Percentiles rank a stretch among this genome's conserved stretches.
Conservation (phyloP, 176 grass and related monocot genomes). For the Avena sativa region DNA sequence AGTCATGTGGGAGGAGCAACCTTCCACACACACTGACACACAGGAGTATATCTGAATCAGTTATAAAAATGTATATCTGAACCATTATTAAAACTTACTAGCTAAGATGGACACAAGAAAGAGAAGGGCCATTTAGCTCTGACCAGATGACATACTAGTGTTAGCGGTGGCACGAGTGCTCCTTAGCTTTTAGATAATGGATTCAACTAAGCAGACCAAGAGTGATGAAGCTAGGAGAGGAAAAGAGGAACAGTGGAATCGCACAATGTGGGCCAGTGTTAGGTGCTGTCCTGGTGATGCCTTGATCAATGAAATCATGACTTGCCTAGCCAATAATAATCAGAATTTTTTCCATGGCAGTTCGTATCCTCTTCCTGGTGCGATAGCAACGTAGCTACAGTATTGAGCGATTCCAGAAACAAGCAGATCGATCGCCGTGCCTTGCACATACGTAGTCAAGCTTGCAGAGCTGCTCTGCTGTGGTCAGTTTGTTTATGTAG, state of each 20-base stretch:
- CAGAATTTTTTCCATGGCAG: background rate
- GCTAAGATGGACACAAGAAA: background rate
- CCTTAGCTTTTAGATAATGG: background rate
- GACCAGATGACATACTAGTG: too few relatives aligned
- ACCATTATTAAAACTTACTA: slow-evolving; percentile 10
- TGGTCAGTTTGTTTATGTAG: background rate
- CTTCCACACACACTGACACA: background rate
- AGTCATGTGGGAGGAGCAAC: slow-evolving; percentile 31
- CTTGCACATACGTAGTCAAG: background rate
- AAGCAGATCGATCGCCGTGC: background rate
- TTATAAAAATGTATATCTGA: background rate
- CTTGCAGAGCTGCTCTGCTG: background rate
- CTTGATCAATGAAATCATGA: background rate
- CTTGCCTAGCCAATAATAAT: background rate
- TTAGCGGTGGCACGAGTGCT: too few relatives aligned
- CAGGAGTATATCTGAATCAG: background rate
- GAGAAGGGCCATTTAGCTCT: background rate
- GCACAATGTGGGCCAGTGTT: background rate
- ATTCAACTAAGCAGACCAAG: background rate
- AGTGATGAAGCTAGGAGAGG: background rate
- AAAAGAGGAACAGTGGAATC: background rate
- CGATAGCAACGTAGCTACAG: background rate
- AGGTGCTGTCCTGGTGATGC: background rate
- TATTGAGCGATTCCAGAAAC: background rate
- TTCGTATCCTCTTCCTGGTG: background rate